phyloP scores from a whole-genome alignment of 2,329 filamentous ascomycete species.

The Xylaria sp. region DNA sequence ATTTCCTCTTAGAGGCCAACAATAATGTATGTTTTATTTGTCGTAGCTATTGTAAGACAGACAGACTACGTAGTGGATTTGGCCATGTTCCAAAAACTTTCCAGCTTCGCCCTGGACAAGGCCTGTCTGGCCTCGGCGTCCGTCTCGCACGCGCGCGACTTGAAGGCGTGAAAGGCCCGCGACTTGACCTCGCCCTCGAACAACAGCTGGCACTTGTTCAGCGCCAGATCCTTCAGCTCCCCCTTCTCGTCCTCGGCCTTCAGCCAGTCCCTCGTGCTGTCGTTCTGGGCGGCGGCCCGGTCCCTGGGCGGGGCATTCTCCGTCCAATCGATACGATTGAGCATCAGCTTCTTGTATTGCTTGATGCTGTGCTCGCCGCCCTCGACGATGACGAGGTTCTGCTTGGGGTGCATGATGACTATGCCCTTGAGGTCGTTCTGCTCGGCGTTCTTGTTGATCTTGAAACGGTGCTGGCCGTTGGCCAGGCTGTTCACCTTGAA shows the following conservation, averaged over 20 bases:
- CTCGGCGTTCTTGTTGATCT: constrained; percentile 91
- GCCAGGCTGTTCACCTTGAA: constrained; percentile 91
- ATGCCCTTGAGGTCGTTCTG: constrained; percentile 87
- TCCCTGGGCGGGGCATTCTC: constrained; percentile 80
- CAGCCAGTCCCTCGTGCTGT: constrained; percentile 75
- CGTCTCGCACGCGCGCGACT: constrained; percentile 89
- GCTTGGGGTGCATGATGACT: constrained; percentile 89
- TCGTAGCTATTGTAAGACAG: constrained; percentile 37
- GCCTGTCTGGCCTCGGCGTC: constrained; percentile 88
- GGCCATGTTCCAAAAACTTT: constrained; percentile 92
- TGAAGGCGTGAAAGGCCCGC: constrained; percentile 86
- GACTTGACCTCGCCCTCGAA: constrained; percentile 92
- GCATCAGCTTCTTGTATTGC: constrained; percentile 91
- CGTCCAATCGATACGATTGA: constrained; percentile 93
- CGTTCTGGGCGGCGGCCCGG: constrained; percentile 68
- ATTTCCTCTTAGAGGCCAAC: not conserved
- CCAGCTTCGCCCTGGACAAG: constrained; percentile 84
- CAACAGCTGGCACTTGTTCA: constrained; percentile 83
- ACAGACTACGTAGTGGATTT: constrained; percentile 62
- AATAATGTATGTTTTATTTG: constrained; percentile 15
- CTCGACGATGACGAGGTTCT: constrained; percentile 91
- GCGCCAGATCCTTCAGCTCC: constrained; percentile 80
- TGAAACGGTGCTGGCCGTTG: constrained; percentile 93
- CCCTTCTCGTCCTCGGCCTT: constrained; percentile 81
- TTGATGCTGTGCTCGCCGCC: constrained; percentile 85